Evolutionary conservation across 2,329 filamentous ascomycete species (phyloP), one percentile per base, ranked within the genome.

Genomic region (Trichoderma hamatum): DNA sequence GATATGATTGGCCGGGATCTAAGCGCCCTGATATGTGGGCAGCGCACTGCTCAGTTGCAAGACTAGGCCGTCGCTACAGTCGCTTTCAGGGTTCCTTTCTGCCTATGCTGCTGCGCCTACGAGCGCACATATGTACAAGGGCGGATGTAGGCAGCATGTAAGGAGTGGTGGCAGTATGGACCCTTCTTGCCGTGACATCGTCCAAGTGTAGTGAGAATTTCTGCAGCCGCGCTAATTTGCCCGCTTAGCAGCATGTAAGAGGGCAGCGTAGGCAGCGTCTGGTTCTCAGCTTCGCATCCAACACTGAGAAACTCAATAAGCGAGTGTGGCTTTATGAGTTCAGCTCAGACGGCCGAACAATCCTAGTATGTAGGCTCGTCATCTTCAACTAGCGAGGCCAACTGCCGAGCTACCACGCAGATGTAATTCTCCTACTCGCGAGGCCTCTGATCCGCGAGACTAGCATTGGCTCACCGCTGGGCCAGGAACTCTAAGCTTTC

Each of bases 1-100:
- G 67, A 69, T 68, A 68, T 79, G 78, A 80, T 80, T 80, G 78
- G 78, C 70, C 58, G 72, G 61, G 51, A 72, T 73, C 72, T 78
- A 78, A 78, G 77, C 77, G 77, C 77, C 77, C 74, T 60, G 68
- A 70, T 70, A 58, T 65, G 68, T 65, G 68, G 61, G 68, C 68
- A 69, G 60, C 54, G 43, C 68, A 69, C 60, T 66, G 60, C 65
- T 56, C 43, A 65, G 55, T 66, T 61, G 55, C 68, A 69, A 69
- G 54, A 58, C 68, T 63, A 68, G 58, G 66, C 66, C 59, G 66
- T 68, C 66, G 59, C 66, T 63, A 55, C 59, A 56, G 59, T 56
- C n/a, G 66, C 59, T 24, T 51, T 68, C 59, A 59, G 54, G 54
- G 63, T 55, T 24, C 19, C 54, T 59, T 59, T 43, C 39, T 67